phyloP scores from a whole-genome alignment of 1,284 basidiomycete genomes.

The Naganishia liquefaciens region DNA sequence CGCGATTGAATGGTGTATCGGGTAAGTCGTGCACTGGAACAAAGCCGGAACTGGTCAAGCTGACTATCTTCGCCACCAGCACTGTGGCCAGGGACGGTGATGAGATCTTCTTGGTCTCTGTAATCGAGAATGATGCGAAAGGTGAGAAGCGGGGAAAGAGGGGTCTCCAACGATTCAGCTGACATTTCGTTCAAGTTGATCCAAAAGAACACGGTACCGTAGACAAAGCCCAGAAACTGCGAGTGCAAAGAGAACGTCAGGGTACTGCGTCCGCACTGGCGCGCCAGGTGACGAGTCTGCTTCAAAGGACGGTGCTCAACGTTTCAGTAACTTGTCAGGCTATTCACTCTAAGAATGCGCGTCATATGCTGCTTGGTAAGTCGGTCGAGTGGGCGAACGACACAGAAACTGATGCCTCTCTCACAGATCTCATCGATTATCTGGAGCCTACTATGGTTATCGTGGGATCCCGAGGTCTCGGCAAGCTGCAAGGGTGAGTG shows the following conservation, averaged over 20 bases:
- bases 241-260: conserved; percentile 91
- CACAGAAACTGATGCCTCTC: background rate
- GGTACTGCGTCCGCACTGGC: conserved; percentile 80
- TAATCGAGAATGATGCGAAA: conserved; percentile 90
- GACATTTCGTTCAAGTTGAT: conserved; percentile 60
- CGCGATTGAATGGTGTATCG: conserved; percentile 93
- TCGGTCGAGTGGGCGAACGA: conserved; percentile 10
- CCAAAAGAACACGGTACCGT: conserved; percentile 66
- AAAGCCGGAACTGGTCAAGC: background rate
- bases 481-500: conserved; percentile 81
- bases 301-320: conserved; percentile 85
- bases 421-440: conserved; percentile 83
- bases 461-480: conserved; percentile 87
- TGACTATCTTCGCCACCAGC: conserved; percentile 46
- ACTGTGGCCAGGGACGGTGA: conserved; percentile 95
- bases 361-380: conserved; percentile 85
- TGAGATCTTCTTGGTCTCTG: conserved; percentile 80
- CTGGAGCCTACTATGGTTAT: conserved; percentile 90
- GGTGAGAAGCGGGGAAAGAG: conserved; percentile 57
- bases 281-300: conserved; percentile 80
- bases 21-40: background rate
- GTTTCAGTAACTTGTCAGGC: conserved; percentile 89
- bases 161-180: conserved; percentile 8
- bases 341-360: conserved; percentile 89
- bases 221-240: conserved; percentile 72